phyloP scores from a whole-genome alignment of 768 basidiomycete genomes.

The Coprinopsis cinerea region DNA sequence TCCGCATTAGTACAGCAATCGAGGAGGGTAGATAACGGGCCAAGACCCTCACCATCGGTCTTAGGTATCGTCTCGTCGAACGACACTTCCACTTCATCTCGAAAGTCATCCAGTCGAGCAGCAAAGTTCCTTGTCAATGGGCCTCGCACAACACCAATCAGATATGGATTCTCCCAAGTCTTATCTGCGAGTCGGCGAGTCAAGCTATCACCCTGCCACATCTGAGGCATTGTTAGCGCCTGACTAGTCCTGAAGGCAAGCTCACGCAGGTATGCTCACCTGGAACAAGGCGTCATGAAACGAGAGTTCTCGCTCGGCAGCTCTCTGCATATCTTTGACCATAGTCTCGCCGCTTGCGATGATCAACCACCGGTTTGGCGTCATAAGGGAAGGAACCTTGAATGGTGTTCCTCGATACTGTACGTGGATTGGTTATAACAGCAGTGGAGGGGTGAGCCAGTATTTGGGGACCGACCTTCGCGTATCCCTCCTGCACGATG shows the following conservation, averaged over 20 bases:
- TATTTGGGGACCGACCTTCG: background rate
- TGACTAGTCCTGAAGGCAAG: background rate
- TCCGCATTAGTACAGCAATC: background rate
- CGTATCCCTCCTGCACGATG: conserved; percentile 21
- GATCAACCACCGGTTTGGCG: conserved; percentile 30
- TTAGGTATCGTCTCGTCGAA: conserved; percentile 33
- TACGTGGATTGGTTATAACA: background rate
- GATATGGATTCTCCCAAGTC: conserved; percentile 23
- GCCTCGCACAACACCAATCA: conserved; percentile 25
- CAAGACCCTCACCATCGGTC: conserved; percentile 18
- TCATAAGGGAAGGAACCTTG: conserved; percentile 19
- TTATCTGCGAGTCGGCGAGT: background rate
- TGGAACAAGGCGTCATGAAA: conserved; percentile 23
- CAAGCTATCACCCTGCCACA: background rate
- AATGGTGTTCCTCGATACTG: conserved; percentile 22
- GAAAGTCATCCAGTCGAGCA: conserved; percentile 31
- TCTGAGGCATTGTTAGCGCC: background rate
- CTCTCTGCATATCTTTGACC: conserved; percentile 34
- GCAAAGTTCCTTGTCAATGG: conserved; percentile 34
- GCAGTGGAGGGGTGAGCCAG: background rate
- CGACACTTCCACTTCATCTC: conserved; percentile 36
- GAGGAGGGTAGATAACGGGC: background rate
- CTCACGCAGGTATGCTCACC: conserved; percentile 20
- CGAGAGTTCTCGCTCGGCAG: conserved; percentile 33
- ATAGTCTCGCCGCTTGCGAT: conserved; percentile 23